Evolutionary conservation across 1,284 basidiomycete species (phyloP).

Genomic region (Ceratobasidium sp.): DNA sequence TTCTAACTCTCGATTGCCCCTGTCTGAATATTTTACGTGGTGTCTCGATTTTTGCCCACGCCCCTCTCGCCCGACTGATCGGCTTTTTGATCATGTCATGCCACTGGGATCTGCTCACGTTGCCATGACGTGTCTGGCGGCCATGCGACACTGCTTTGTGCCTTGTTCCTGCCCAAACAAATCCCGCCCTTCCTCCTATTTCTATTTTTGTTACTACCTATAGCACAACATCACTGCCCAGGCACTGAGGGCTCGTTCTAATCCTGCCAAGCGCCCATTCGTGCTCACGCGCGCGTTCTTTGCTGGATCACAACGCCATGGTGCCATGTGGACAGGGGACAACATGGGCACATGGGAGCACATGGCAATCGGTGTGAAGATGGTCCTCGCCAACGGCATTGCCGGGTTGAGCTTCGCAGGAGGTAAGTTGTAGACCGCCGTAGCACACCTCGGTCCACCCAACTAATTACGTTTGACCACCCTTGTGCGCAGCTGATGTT

Average conservation of each 20-base stretch:
- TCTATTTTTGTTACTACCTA: constrained; percentile 42
- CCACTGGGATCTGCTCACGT: background rate
- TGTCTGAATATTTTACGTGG: too few species aligned
- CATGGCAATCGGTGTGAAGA: constrained; percentile 93
- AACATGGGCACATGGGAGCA: constrained; percentile 99
- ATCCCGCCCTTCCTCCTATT: constrained; percentile 23
- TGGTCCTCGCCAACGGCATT: constrained; percentile 91
- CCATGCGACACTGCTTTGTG: background rate
- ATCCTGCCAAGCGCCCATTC: constrained; percentile 88
- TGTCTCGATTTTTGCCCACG: constrained; percentile 3
- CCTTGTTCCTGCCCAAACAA: background rate
- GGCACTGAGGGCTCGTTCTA: constrained; percentile 82
- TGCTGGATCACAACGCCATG: constrained; percentile 94
- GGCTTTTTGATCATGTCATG: constrained; percentile 46
- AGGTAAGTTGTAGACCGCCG: constrained; percentile 67
- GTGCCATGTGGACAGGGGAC: constrained; percentile 99
- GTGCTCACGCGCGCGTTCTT: constrained; percentile 96
- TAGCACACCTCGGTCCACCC: background rate
- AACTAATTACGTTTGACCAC: constrained; percentile 1
- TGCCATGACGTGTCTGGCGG: constrained; percentile 52
- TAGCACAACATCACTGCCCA: constrained; percentile 90
- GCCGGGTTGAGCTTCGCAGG: constrained; percentile 96
- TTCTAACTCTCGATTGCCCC: constrained; percentile 53
- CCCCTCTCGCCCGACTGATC: constrained; percentile 1
- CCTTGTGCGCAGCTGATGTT: constrained; percentile 79